A percentile compares a stretch with the other conserved stretches of the same genome.
Conservation (phyloP, 371 early-diverging fungal species). For the Mortierella sp. region DNA sequence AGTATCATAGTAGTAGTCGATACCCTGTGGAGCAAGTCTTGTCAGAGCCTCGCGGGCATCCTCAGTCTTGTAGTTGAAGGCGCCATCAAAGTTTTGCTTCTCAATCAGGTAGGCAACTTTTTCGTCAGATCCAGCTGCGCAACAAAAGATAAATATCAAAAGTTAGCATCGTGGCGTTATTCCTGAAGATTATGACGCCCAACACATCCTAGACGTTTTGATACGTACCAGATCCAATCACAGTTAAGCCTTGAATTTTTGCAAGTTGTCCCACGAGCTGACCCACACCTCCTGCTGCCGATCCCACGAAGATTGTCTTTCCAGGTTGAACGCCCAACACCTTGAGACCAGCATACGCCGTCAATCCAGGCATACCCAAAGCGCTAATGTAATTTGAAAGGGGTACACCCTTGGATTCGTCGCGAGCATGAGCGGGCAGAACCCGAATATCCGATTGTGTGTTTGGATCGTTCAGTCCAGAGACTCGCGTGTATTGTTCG, state of each 20-base stretch:
- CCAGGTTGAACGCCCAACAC: conserved; percentile 57
- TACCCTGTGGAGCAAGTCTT: conserved; percentile 40
- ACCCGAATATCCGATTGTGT: conserved; percentile 25
- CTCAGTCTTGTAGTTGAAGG: conserved; percentile 51
- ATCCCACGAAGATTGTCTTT: conserved; percentile 66
- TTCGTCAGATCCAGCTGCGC: conserved; percentile 39
- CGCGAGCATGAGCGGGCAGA: conserved; percentile 40
- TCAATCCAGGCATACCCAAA: conserved; percentile 46
- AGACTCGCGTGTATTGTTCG: conserved; percentile 36
- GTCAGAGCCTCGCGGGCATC: conserved; percentile 28
- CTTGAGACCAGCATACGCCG: conserved; percentile 46
- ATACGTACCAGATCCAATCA: conserved; percentile 42
- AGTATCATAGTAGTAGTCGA: conserved; percentile 45
- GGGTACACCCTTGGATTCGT: conserved; percentile 34
- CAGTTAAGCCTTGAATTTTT: conserved; percentile 30
- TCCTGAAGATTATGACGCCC: background rate
- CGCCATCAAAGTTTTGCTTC: conserved; percentile 36
- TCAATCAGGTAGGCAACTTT: conserved; percentile 29
- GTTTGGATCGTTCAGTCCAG: conserved; percentile 29
- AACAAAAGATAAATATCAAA: background rate
- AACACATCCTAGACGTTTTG: background rate
- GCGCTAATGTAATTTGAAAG: conserved; percentile 39
- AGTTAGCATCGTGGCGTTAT: background rate
- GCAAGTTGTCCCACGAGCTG: conserved; percentile 62
- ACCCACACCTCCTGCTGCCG: conserved; percentile 72